These are phyloP conservation scores for Aspergillus ochraceoroseus DNA, from an alignment of 2,329 filamentous ascomycete genomes.

Conservation along the genomic window DNA sequence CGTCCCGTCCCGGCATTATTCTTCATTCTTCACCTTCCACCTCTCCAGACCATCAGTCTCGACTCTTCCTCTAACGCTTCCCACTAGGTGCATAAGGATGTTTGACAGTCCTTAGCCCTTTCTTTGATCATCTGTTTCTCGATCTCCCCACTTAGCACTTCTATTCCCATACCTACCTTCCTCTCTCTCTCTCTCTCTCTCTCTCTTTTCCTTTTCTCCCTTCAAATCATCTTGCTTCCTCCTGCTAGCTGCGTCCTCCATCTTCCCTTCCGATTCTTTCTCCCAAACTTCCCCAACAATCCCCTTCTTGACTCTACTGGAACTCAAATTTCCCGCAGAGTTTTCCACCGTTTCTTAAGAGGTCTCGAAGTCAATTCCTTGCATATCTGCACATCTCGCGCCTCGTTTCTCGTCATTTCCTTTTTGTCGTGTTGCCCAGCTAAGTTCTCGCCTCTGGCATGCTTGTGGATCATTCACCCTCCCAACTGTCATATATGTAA, in stretches of 20 bases:
- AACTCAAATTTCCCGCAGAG: background rate
- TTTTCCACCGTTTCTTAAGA: conserved; percentile 5
- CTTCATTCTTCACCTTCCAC: conserved; percentile 14
- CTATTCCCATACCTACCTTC: conserved; percentile 7
- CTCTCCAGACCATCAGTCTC: conserved; percentile 5
- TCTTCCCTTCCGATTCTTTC: conserved; percentile 10
- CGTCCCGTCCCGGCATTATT: conserved; percentile 19
- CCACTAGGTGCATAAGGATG: conserved; percentile 15
- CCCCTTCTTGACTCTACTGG: conserved; percentile 10
- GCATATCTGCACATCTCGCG: conserved; percentile 5
- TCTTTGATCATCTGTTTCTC: conserved; percentile 16
- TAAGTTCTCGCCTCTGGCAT: conserved; percentile 28
- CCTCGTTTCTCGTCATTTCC: conserved; percentile 10
- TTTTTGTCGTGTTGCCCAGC: conserved; percentile 19
- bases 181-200: conserved; percentile 13
- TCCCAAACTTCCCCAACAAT: conserved; percentile 4
- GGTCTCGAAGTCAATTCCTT: conserved; percentile 4
- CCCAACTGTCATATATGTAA: conserved; percentile 42
- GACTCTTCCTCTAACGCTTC: conserved; percentile 6
- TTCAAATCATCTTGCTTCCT: conserved; percentile 11
- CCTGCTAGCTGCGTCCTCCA: background rate
- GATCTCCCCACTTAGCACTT: conserved; percentile 8
- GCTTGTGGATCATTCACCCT: conserved; percentile 25
- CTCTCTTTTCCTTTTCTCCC: conserved; percentile 11
- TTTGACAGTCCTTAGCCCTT: conserved; percentile 13